Evolutionary conservation across 2,329 filamentous ascomycete genomes (phyloP).

Genomic region (Phialophora expanda): DNA sequence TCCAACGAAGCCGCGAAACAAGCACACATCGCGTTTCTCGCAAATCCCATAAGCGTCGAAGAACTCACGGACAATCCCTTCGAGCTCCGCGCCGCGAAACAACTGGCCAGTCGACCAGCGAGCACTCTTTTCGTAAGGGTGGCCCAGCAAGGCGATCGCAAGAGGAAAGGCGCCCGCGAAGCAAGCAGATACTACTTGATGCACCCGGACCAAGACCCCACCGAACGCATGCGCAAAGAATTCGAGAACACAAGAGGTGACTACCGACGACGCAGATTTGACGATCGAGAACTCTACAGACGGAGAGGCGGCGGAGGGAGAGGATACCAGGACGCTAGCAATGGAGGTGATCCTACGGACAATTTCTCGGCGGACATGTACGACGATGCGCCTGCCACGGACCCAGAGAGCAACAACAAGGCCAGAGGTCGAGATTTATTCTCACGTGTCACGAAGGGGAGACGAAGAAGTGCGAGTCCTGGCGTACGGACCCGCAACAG

Average conservation of each 20-base stretch:
- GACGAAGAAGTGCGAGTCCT: slow-evolving; percentile 67
- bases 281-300: slow-evolving; percentile 60
- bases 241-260: slow-evolving; percentile 54
- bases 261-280: slow-evolving; percentile 62
- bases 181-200: slow-evolving; percentile 90
- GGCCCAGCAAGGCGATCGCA: slow-evolving; percentile 76
- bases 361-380: slow-evolving; percentile 80
- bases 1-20: slow-evolving; percentile 58
- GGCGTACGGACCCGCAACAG: slow-evolving; percentile 52
- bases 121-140: slow-evolving; percentile 73
- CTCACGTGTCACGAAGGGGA: slow-evolving; percentile 45
- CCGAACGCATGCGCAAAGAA: slow-evolving; percentile 68
- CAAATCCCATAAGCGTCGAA: slow-evolving; percentile 42
- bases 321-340: slow-evolving; percentile 53
- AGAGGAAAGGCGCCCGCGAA: slow-evolving; percentile 76
- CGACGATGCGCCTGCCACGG: slow-evolving; percentile 66
- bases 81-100: slow-evolving; percentile 72
- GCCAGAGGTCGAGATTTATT: slow-evolving; percentile 47
- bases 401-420: slow-evolving; percentile 41
- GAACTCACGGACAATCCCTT: slow-evolving; percentile 60
- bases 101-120: slow-evolving; percentile 70
- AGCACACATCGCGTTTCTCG: slow-evolving; percentile 59
- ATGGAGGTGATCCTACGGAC: slow-evolving; percentile 39
- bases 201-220: slow-evolving; percentile 85
- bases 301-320: slow-evolving; percentile 38